These are phyloP conservation scores for Phytophthora melonis DNA, from an alignment of 352 stramenopile species.

Conservation along the genomic window DNA sequence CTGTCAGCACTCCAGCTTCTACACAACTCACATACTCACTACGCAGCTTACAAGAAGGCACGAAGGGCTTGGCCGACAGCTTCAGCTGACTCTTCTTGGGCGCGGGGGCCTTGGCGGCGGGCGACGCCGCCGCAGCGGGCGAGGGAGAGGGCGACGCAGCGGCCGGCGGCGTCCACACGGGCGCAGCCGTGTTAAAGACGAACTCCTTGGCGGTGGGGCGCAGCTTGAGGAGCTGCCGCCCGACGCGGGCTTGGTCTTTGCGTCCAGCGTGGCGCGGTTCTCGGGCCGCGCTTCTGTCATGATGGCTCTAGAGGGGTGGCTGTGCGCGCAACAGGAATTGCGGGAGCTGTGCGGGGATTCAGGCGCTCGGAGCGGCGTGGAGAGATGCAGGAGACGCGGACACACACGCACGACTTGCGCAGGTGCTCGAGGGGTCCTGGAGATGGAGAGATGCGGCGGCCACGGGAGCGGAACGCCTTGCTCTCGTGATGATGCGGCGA, in stretches of 20 bases:
- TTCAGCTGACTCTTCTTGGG: slow-evolving; percentile 54
- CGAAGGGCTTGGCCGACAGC: slow-evolving; percentile 65
- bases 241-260: slow-evolving; percentile 23
- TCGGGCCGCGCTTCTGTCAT: slow-evolving; percentile 36
- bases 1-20: neutral
- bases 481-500: slow-evolving; percentile 9
- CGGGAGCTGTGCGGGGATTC: slow-evolving; percentile 1
- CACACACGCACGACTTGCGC: slow-evolving; percentile 45
- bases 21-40: neutral
- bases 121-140: slow-evolving; percentile 13
- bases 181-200: slow-evolving; percentile 66
- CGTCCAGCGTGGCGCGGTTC: slow-evolving; percentile 25
- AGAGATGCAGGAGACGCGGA: neutral
- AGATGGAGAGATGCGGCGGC: slow-evolving; percentile 7
- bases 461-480: slow-evolving; percentile 1
- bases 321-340: neutral
- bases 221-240: slow-evolving; percentile 49
- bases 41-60: slow-evolving; percentile 53
- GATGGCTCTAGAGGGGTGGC: neutral
- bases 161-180: slow-evolving; percentile 55
- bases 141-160: slow-evolving; percentile 8
- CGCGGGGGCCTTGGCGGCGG: slow-evolving; percentile 7
- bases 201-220: slow-evolving; percentile 71
- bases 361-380: neutral
- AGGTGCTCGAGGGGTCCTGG: slow-evolving; percentile 22